Percentiles rank a stretch among this genome's conserved stretches.
These are phyloP conservation scores for Solanum phureja DNA, from an alignment of 257 asterid genomes.

Conservation along the genomic window DNA sequence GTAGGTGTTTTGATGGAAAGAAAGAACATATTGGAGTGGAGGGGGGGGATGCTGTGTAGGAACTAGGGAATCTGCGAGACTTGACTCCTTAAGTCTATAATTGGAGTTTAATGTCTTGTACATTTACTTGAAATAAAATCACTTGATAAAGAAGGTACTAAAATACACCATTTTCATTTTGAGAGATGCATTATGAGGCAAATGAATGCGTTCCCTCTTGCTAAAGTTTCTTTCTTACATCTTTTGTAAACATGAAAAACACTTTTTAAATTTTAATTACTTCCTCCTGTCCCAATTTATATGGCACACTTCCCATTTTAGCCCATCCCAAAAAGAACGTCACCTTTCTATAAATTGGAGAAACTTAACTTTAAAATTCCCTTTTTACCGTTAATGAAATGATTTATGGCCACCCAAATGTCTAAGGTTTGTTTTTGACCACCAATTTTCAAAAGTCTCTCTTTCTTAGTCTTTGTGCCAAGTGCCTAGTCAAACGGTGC, in stretches of 20 bases:
- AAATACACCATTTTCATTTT: not conserved
- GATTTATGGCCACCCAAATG: not conserved
- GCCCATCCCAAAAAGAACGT: not conserved
- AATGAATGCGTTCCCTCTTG: not conserved
- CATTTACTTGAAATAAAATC: not conserved
- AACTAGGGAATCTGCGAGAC: not conserved
- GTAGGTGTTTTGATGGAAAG: not conserved
- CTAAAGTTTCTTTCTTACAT: not conserved
- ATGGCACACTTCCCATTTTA: not conserved
- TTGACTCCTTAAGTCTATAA: not conserved
- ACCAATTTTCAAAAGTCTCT: no score
- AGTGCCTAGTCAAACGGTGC: no score
- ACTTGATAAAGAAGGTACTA: not conserved
- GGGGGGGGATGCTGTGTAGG: not conserved
- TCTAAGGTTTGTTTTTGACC: not conserved
- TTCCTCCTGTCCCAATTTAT: not conserved
- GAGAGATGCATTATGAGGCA: not conserved
- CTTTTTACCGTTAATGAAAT: not conserved
- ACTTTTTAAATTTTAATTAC: not conserved
- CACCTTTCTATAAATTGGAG: not conserved
- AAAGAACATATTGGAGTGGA: not conserved
- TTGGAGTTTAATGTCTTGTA: not conserved
- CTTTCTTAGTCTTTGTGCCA: not conserved
- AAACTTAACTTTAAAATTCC: not conserved
- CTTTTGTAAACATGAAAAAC: not conserved